phyloP scores from a whole-genome alignment of 1,139 yeast species.

The Diutina sp. region DNA sequence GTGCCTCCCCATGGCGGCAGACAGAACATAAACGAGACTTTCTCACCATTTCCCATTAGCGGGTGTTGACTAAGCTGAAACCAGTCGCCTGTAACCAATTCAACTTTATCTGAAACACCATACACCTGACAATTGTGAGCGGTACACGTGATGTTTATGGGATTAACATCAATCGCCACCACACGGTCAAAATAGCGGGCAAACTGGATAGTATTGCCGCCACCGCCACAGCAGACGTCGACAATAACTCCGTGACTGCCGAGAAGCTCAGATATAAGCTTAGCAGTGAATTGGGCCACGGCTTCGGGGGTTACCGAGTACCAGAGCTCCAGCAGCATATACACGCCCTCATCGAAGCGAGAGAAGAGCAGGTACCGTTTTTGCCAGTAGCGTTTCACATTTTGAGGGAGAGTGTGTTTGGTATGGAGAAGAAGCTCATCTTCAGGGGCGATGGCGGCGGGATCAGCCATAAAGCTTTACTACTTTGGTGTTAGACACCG shows the following conservation, averaged over 20 bases:
- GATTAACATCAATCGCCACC: slow-evolving; percentile 55
- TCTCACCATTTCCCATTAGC: neutral
- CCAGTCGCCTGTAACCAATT: slow-evolving; percentile 49
- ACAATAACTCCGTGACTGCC: slow-evolving; percentile 21
- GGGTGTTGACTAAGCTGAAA: slow-evolving; percentile 14
- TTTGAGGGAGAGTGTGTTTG: slow-evolving; percentile 24
- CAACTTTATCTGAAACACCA: slow-evolving; percentile 36
- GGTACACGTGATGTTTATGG: slow-evolving; percentile 54
- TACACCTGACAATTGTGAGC: slow-evolving; percentile 63
- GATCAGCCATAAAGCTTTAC: neutral
- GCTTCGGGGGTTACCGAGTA: slow-evolving; percentile 84
- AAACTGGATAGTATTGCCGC: slow-evolving; percentile 85
- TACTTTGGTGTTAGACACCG: no score
- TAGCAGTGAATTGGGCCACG: slow-evolving; percentile 54
- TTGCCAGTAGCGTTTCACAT: slow-evolving; percentile 44
- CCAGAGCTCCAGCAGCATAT: slow-evolving; percentile 71
- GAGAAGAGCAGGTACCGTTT: slow-evolving; percentile 47
- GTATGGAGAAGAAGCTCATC: slow-evolving; percentile 7
- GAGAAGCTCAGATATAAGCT: slow-evolving; percentile 25
- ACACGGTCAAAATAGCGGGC: slow-evolving; percentile 46
- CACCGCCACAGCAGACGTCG: slow-evolving; percentile 92
- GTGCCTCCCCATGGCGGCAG: slow-evolving; percentile 99
- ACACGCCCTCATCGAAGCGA: slow-evolving; percentile 55
- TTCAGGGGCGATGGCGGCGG: neutral
- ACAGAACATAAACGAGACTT: slow-evolving; percentile 41